Percentiles rank a stretch among this genome's conserved stretches.
Evolutionary conservation across 106 monocot species (phyloP).

Genomic region (Platanthera guangdongensis): DNA sequence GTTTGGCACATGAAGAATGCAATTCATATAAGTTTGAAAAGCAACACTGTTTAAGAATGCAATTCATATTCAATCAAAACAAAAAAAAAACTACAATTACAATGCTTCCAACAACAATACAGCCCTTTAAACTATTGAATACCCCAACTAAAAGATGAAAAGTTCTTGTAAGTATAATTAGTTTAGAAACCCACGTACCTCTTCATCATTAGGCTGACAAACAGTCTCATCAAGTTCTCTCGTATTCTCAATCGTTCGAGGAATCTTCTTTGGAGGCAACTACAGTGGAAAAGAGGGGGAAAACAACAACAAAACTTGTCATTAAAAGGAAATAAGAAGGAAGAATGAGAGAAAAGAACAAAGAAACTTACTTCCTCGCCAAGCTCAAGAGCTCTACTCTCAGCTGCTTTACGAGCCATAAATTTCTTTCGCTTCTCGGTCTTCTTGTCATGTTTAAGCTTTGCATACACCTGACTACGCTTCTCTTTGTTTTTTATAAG

Average conservation of each 20-base stretch:
- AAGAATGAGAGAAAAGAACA: neutral
- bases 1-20: too few relatives aligned
- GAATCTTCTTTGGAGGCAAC: constrained; percentile 22
- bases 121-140: neutral
- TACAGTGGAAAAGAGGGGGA: neutral
- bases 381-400: constrained; percentile 66
- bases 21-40: neutral
- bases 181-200: constrained; percentile 17
- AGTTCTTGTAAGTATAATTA: neutral
- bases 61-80: neutral
- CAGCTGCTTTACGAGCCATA: constrained; percentile 45
- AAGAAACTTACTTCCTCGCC: constrained; percentile 50
- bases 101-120: neutral
- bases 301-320: neutral
- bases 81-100: neutral
- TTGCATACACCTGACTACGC: constrained; percentile 63
- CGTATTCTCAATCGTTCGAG: constrained; percentile 58
- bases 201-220: constrained; percentile 49
- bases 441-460: constrained; percentile 80
- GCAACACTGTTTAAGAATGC: neutral
- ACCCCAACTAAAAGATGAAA: neutral
- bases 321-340: neutral
- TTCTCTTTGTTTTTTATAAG: constrained; percentile 88
- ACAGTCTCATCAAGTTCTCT: constrained; percentile 67
- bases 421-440: constrained; percentile 55